A percentile compares a stretch with the other conserved stretches of the same genome.
Conservation (phyloP, 441 rosid genomes). For the Metrosideros polymorpha region DNA sequence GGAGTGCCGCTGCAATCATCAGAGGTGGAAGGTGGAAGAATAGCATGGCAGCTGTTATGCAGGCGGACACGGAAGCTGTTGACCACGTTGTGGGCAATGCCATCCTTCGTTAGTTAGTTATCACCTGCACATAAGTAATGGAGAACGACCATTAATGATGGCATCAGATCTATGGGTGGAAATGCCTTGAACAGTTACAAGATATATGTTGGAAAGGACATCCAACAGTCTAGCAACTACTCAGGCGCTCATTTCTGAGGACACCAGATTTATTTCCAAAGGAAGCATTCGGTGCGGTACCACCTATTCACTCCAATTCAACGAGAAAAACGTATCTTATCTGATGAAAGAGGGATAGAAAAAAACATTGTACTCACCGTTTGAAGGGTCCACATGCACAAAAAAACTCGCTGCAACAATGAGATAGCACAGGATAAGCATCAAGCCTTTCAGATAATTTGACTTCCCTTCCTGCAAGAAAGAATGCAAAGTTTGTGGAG, state of each 20-base stretch:
- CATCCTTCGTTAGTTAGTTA: not conserved
- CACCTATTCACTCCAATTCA: not conserved
- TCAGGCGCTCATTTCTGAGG: not conserved
- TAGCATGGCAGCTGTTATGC: not conserved
- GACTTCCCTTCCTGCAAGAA: slow-evolving; percentile 83
- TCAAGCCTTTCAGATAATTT: slow-evolving; percentile 90
- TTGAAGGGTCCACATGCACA: slow-evolving; percentile 67
- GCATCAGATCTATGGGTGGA: not conserved
- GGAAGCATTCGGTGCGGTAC: not conserved
- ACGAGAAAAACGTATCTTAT: not conserved
- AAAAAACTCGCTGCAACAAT: slow-evolving; percentile 97
- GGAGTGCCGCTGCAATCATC: not conserved
- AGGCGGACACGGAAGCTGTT: not conserved
- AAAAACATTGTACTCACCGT: slow-evolving; percentile 2
- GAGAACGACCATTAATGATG: not conserved
- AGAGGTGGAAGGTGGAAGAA: not conserved
- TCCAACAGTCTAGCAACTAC: not conserved
- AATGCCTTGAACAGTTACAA: not conserved
- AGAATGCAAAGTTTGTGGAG: not conserved
- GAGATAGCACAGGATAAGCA: slow-evolving; percentile 93
- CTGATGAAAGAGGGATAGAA: not conserved
- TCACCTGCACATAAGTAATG: not conserved
- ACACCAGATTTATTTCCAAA: not conserved
- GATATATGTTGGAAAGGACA: not conserved
- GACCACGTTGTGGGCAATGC: not conserved